A percentile compares a stretch with the other conserved stretches of the same genome.
Evolutionary conservation across 2,329 filamentous ascomycete genomes (phyloP).

Genomic region (Beauveria sp.): DNA sequence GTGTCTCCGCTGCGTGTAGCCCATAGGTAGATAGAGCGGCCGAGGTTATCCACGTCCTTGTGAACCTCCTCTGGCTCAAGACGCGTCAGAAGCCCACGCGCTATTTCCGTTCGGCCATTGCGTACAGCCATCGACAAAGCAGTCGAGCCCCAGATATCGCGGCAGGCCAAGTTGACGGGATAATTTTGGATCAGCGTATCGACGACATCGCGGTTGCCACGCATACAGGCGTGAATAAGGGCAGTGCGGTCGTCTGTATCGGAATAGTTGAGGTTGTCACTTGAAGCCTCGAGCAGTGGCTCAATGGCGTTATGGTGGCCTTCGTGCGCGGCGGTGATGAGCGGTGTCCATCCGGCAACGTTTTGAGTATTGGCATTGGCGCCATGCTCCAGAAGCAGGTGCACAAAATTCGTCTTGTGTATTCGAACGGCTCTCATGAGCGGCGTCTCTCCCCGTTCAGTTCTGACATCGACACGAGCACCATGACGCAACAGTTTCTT

Average conservation of each 20-base stretch:
- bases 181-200: neutral
- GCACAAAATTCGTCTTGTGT: neutral
- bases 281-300: neutral
- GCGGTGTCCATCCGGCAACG: neutral
- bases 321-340: neutral
- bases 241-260: conserved; percentile 5
- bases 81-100: neutral
- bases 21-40: conserved; percentile 1
- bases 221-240: conserved; percentile 7
- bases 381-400: neutral
- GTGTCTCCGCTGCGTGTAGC: neutral
- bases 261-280: neutral
- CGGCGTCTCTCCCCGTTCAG: conserved; percentile 3
- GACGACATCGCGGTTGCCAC: neutral
- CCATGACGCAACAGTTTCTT: neutral
- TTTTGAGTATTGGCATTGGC: neutral
- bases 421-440: neutral
- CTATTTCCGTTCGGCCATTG: neutral
- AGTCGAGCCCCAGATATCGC: conserved; percentile 4
- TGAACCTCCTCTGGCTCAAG: neutral
- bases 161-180: neutral
- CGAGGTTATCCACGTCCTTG: neutral
- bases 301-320: neutral
- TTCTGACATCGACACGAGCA: neutral
- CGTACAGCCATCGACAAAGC: conserved; percentile 7